These are phyloP conservation scores for Knufia fluminis DNA, from an alignment of 2,329 filamentous ascomycete genomes.

Conservation along the genomic window DNA sequence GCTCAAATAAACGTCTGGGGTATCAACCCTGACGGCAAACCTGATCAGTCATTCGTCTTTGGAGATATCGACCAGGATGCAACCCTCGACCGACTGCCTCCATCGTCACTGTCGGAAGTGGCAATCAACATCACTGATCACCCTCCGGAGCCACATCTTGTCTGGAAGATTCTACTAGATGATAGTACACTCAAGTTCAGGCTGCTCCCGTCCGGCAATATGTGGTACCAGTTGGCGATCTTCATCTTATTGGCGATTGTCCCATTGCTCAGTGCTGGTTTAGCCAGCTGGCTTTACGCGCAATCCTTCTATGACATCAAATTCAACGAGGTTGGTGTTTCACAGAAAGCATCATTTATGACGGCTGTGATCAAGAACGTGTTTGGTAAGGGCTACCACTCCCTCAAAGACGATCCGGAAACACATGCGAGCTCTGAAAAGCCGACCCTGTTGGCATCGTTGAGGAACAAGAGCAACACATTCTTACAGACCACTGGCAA, in stretches of 20 bases:
- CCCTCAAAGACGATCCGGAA: neutral
- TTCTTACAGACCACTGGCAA: constrained; percentile 41
- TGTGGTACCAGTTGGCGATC: constrained; percentile 45
- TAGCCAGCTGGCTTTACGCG: constrained; percentile 49
- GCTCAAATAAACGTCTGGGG: constrained; percentile 60
- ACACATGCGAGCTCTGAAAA: neutral
- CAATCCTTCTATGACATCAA: constrained; percentile 56
- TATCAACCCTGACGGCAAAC: constrained; percentile 53
- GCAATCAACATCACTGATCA: constrained; percentile 51
- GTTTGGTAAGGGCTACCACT: neutral
- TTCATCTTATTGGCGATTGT: constrained; percentile 47
- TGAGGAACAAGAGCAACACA: constrained; percentile 13
- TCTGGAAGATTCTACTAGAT: constrained; percentile 47
- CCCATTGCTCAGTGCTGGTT: constrained; percentile 42
- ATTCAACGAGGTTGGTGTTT: constrained; percentile 50
- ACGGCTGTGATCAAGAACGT: constrained; percentile 27
- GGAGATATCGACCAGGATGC: constrained; percentile 54
- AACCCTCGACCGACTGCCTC: constrained; percentile 53
- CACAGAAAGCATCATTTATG: constrained; percentile 38
- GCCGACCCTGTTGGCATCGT: constrained; percentile 5
- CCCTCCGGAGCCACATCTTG: constrained; percentile 46
- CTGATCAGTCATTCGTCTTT: constrained; percentile 50
- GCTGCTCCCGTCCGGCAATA: constrained; percentile 45
- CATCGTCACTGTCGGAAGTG: constrained; percentile 46
- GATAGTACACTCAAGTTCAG: constrained; percentile 46